Evolutionary conservation across 108 stramenopile genomes (phyloP).

Genomic region (Asterionellopsis glacialis): DNA sequence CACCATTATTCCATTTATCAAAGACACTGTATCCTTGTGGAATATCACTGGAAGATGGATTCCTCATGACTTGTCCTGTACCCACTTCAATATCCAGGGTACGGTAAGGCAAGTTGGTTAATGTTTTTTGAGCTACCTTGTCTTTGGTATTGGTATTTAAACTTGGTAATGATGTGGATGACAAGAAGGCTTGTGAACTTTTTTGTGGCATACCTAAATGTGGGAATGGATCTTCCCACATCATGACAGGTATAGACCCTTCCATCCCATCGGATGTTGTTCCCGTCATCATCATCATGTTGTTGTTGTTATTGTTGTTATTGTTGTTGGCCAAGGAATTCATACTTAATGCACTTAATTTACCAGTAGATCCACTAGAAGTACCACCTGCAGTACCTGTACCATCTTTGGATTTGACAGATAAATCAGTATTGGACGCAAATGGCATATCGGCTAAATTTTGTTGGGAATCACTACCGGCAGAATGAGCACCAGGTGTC

Average conservation of each 20-base stretch:
- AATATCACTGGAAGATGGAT: background rate
- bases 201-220: background rate
- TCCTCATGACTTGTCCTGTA: conserved; percentile 10
- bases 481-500: conserved; percentile 58
- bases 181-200: conserved; percentile 1
- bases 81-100: conserved; percentile 55
- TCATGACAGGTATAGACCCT: conserved; percentile 41
- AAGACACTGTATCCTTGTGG: background rate
- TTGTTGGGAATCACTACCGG: conserved; percentile 1
- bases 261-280: conserved; percentile 33
- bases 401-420: conserved; percentile 14
- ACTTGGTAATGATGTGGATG: background rate
- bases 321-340: no score
- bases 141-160: background rate
- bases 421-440: conserved; percentile 13
- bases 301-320: conserved; percentile 30
- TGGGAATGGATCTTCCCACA: conserved; percentile 78
- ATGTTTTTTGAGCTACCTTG: conserved; percentile 1
- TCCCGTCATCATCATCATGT: conserved; percentile 8
- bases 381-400: no score
- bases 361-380: no score
- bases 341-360: no score
- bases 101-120: conserved; percentile 57
- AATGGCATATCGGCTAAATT: no score
- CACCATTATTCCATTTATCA: conserved; percentile 67